Conservation (phyloP, 2,329 filamentous ascomycete genomes). For the Coccinonectria pachysandricola region DNA sequence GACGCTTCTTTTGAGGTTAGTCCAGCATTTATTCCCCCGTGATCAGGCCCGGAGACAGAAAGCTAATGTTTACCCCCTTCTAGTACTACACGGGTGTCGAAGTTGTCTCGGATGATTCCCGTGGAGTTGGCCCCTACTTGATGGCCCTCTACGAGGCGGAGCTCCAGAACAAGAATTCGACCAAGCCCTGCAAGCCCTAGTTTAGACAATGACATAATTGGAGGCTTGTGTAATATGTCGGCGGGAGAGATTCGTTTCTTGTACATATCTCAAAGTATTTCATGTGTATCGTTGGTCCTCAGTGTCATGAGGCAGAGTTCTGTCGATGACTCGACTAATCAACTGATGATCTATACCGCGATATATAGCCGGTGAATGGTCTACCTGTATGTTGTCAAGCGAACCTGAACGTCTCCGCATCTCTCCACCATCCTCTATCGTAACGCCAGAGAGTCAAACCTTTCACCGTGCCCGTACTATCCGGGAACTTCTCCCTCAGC, state of each 20-base stretch:
- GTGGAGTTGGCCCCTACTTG: constrained; percentile 21
- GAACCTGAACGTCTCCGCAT: constrained; percentile 3
- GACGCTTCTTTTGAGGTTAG: constrained; percentile 39
- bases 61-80: neutral
- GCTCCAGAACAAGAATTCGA: too few relatives aligned
- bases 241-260: too few relatives aligned
- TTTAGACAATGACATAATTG: too few relatives aligned
- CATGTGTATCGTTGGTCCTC: too few relatives aligned
- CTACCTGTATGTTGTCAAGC: too few relatives aligned
- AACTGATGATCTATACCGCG: too few relatives aligned
- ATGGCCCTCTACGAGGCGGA: constrained; percentile 21
- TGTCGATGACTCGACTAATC: too few relatives aligned
- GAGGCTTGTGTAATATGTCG: too few relatives aligned
- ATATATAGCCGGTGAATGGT: too few relatives aligned
- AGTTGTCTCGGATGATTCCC: constrained; percentile 18
- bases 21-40: fast-evolving
- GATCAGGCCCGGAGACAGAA: fast-evolving
- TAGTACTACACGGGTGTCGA: constrained; percentile 21
- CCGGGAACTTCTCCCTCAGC: constrained; percentile 1
- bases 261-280: too few relatives aligned
- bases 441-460: constrained; percentile 8
- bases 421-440: constrained; percentile 8
- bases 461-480: constrained; percentile 4
- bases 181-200: too few relatives aligned
- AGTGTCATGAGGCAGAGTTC: too few relatives aligned